These are phyloP conservation scores for Erodium texanum DNA, from an alignment of 441 rosid species.

Conservation along the genomic window DNA sequence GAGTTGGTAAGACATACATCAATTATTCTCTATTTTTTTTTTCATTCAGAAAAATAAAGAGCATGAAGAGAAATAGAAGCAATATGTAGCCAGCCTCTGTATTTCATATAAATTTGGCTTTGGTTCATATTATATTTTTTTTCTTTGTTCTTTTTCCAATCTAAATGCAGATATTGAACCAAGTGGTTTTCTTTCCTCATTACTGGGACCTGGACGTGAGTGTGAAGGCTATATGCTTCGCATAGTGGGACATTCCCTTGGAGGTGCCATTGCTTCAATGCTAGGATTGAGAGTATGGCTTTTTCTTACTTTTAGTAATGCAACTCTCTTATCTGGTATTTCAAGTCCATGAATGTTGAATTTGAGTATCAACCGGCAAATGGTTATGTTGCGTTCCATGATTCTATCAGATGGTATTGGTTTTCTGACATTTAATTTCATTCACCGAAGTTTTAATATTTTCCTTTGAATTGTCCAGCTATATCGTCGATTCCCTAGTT, in stretches of 20 bases:
- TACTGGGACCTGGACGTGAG: slow-evolving; percentile 73
- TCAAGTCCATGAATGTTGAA: not conserved
- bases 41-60: no score
- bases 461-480: slow-evolving; percentile 35
- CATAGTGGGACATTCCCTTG: slow-evolving; percentile 80
- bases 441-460: not conserved
- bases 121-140: no score
- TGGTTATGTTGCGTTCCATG: not conserved
- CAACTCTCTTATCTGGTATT: no score
- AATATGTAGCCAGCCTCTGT: no score
- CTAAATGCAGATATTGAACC: slow-evolving; percentile 34
- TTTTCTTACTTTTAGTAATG: slow-evolving; percentile 9
- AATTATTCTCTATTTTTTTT: no score
- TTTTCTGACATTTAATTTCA: not conserved
- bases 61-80: no score
- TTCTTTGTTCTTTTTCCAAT: not conserved
- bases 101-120: no score
- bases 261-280: slow-evolving; percentile 84
- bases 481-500: slow-evolving; percentile 43
- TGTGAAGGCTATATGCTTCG: slow-evolving; percentile 72
- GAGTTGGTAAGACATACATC: no score
- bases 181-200: slow-evolving; percentile 57
- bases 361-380: not conserved
- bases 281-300: slow-evolving; percentile 66
- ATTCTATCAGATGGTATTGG: not conserved